Evolutionary conservation across 2,329 filamentous ascomycete species (phyloP).

Genomic region (Trichoderma sp.): DNA sequence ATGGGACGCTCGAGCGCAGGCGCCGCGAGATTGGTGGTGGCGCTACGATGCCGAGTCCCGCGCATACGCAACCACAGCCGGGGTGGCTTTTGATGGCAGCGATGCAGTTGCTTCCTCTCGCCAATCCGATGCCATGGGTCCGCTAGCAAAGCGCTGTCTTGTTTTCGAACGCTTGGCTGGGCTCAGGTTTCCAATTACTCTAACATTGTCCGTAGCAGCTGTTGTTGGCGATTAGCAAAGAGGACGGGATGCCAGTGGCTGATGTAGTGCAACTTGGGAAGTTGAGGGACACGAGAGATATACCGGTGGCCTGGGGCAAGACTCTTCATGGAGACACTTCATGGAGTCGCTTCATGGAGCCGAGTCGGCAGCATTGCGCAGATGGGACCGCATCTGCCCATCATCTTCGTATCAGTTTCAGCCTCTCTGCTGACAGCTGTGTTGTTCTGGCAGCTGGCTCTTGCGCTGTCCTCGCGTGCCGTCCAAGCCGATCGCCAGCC

Average conservation of each 20-base stretch:
- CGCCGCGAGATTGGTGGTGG: not conserved
- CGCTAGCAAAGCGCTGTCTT: not conserved
- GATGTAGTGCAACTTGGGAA: not conserved
- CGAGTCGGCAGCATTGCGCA: not conserved
- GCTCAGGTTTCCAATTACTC: not conserved
- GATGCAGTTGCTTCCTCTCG: not conserved
- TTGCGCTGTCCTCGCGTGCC: slow-evolving; percentile 17
- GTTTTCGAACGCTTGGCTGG: not conserved
- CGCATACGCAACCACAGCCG: not conserved
- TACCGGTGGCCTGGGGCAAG: not conserved
- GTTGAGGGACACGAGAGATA: not conserved
- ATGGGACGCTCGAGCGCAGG: not conserved
- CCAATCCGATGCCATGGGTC: slow-evolving; percentile 8
- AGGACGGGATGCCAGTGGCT: not conserved
- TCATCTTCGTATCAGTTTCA: not conserved
- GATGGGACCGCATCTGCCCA: not conserved
- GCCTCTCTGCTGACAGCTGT: not conserved
- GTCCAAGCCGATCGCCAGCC: slow-evolving; percentile 28
- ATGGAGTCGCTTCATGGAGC: not conserved
- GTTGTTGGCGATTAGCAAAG: not conserved
- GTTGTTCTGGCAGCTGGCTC: not conserved
- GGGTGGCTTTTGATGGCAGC: slow-evolving; percentile 5
- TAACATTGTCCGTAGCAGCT: not conserved
- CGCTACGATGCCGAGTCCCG: slow-evolving; percentile 12
- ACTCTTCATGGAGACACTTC: not conserved